These are phyloP conservation scores for Citrus trifoliata DNA, from an alignment of 345 rosid genomes.

Conservation along the genomic window DNA sequence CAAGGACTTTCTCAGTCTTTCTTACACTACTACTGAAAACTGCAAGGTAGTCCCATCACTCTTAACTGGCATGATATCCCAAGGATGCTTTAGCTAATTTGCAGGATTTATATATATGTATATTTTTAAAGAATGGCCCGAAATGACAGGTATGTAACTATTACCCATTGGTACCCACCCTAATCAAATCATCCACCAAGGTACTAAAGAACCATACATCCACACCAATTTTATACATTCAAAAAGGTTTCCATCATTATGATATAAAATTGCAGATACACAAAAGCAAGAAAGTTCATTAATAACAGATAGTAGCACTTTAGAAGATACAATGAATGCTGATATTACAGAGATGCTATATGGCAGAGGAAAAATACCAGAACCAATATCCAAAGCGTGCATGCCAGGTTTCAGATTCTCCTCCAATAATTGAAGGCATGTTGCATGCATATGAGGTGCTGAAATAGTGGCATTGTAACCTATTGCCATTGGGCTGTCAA, in stretches of 20 bases:
- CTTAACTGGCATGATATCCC: not conserved
- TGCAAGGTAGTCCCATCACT: not conserved
- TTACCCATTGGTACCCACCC: not conserved
- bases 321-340: not conserved
- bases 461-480: conserved; percentile 98
- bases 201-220: not conserved
- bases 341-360: not conserved
- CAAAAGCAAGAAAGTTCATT: not conserved
- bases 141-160: not conserved
- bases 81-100: not conserved
- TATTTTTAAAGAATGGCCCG: not conserved
- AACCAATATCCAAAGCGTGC: conserved; percentile 94
- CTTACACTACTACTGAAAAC: not conserved
- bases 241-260: not conserved
- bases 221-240: not conserved
- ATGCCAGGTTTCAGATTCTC: conserved; percentile 82
- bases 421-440: conserved; percentile 82
- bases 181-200: not conserved
- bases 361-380: conserved; percentile 47
- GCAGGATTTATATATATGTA: too few species aligned
- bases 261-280: not conserved
- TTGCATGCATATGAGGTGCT: conserved; percentile 99
- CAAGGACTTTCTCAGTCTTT: not conserved
- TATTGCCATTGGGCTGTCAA: conserved; percentile 78
- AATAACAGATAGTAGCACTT: not conserved